Evolutionary conservation across 2,329 filamentous ascomycete genomes (phyloP), one percentile per base, ranked within the genome.

Genomic region (Pezicula rhizophila): DNA sequence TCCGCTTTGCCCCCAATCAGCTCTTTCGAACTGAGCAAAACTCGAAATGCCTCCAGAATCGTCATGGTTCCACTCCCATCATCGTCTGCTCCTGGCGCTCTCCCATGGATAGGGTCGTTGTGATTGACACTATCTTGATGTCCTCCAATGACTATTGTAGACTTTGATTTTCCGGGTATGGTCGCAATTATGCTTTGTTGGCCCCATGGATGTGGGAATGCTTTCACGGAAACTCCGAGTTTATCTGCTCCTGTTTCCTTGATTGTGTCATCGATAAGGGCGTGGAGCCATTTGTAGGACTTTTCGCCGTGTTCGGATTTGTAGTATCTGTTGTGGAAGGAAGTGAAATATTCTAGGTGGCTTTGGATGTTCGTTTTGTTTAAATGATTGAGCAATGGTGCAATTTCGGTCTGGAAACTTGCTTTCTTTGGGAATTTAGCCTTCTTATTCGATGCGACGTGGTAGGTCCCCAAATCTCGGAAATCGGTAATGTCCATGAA

Each of bases 401-500:
- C 72, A 55, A 96, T 76, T 2, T 78, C 79, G 40, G 80, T 71
- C 56, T 87, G 79, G 58, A 85, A 76, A 42, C 72, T 64, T 53
- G 82, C 77, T 61, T 84, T 78, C 42, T 75, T 70, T 2, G 88
- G 89, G 63, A 83, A 92, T 44, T 69, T 71, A 15, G 28, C 28
- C n/a, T 84, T 70, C 49, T 70, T 66, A 45, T 65, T 61, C 60
- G 54, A 53, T 25, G 65, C 46, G 55, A 54, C 59, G 59, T 58
- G 64, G 49, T 64, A 65, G 47, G 72, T 62, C 51, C 84, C 85
- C 52, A 85, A 75, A 43, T 85, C 77, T 46, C 74, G 72, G 50
- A 82, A 79, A 42, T 89, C 78, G 53, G 91, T 95, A 61, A 96
- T 89, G 70, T 96, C 91, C 77, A 96, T 93, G 75, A 96, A 96